phyloP scores from a whole-genome alignment of 495 filamentous ascomycete genomes.

The Aspergillus bertholletiae region DNA sequence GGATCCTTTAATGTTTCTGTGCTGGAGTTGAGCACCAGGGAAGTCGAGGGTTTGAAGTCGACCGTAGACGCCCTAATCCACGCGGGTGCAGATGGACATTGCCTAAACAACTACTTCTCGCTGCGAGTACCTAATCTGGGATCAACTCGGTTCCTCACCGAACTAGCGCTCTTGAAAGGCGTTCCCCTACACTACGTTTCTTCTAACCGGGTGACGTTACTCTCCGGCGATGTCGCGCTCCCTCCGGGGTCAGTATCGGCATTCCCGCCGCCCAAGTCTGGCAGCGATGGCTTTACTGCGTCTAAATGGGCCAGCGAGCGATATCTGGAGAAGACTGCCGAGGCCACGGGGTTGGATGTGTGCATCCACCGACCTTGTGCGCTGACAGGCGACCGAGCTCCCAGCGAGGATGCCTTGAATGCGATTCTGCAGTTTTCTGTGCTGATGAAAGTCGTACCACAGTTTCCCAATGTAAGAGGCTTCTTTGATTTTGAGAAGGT shows the following conservation, averaged over 20 bases:
- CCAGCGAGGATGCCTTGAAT: no score
- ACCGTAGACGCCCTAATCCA: background rate
- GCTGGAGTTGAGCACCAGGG: no score
- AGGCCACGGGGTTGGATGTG: background rate
- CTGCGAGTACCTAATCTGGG: background rate
- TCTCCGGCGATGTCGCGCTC: background rate
- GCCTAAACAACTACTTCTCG: background rate
- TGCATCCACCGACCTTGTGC: background rate
- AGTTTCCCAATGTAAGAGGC: no score
- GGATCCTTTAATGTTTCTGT: no score
- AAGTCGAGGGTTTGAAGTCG: no score
- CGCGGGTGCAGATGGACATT: background rate
- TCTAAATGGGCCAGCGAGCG: slow-evolving; percentile 6
- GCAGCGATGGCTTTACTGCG: background rate
- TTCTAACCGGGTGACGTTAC: background rate
- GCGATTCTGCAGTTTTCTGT: no score
- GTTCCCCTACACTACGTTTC: slow-evolving; percentile 3
- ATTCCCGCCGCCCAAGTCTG: background rate
- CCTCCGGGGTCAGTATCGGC: background rate
- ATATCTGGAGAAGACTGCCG: background rate
- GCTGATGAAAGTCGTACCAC: no score
- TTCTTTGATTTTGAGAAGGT: no score
- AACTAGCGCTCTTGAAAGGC: background rate
- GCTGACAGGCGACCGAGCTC: no score
- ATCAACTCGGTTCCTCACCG: background rate